These are phyloP conservation scores for Coprinopsis marcescibilis DNA, from an alignment of 768 basidiomycete species.

Conservation along the genomic window DNA sequence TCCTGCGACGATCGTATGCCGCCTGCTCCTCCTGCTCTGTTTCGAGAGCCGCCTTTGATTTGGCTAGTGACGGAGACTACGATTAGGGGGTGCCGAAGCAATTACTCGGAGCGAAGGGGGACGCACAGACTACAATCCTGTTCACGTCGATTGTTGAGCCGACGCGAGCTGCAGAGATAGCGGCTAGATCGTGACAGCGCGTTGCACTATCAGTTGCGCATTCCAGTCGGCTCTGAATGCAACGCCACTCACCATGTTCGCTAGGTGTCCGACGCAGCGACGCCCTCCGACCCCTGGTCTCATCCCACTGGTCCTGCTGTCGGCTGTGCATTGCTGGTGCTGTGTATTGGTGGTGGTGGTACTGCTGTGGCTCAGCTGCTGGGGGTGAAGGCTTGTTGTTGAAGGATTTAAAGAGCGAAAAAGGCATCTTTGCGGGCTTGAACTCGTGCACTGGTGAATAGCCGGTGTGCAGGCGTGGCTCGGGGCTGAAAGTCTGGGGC, in stretches of 20 bases:
- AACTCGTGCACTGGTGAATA: not conserved
- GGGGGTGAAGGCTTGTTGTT: too few relatives aligned
- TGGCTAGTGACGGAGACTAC: not conserved
- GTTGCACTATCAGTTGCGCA: too few relatives aligned
- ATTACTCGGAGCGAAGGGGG: not conserved
- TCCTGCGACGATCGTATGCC: not conserved
- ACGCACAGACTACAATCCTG: not conserved
- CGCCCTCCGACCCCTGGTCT: too few relatives aligned
- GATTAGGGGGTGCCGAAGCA: not conserved
- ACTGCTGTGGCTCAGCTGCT: too few relatives aligned
- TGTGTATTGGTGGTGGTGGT: too few relatives aligned
- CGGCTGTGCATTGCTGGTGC: too few relatives aligned
- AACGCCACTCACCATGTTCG: too few relatives aligned
- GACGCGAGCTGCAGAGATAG: too few relatives aligned
- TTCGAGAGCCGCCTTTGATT: conserved; percentile 1
- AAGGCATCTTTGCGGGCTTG: conserved; percentile 7
- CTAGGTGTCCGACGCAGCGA: too few relatives aligned
- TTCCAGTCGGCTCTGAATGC: too few relatives aligned
- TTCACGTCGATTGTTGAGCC: not conserved
- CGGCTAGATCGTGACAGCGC: too few relatives aligned
- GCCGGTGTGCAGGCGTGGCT: conserved; percentile 1
- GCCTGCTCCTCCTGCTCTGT: not conserved
- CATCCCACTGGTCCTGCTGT: too few relatives aligned
- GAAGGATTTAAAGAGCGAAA: conserved; percentile 9
- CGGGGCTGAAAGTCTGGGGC: conserved; percentile 4